These are phyloP conservation scores for Cercophora samala DNA, from an alignment of 495 filamentous ascomycete species.

Conservation along the genomic window DNA sequence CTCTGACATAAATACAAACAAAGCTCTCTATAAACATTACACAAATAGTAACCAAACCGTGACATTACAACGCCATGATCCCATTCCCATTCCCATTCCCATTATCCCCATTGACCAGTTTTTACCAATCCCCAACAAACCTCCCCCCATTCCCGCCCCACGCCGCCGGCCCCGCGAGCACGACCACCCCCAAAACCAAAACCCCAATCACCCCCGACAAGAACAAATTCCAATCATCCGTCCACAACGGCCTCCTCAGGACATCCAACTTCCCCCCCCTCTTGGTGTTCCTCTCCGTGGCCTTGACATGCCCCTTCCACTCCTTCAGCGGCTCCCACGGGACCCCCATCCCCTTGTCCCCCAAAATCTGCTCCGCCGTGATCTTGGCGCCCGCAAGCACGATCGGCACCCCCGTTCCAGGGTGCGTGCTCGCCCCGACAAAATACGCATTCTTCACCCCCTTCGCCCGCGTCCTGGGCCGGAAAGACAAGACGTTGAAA, in stretches of 20 bases:
- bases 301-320: slow-evolving; percentile 12
- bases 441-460: slow-evolving; percentile 55
- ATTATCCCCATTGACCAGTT: too few relatives aligned
- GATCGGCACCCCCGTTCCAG: slow-evolving; percentile 69
- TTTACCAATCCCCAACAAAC: background rate
- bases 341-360: slow-evolving; percentile 35
- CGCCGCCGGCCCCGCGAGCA: background rate
- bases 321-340: slow-evolving; percentile 37
- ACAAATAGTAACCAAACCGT: background rate
- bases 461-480: slow-evolving; percentile 55
- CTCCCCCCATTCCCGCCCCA: background rate
- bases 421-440: slow-evolving; percentile 68
- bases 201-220: slow-evolving; percentile 2
- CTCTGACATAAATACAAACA: background rate
- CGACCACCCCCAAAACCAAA: background rate
- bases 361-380: slow-evolving; percentile 55
- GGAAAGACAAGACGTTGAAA: slow-evolving; percentile 66
- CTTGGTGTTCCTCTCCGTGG: background rate
- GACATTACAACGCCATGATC: background rate
- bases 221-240: slow-evolving; percentile 13
- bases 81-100: background rate
- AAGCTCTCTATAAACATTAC: background rate
- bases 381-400: slow-evolving; percentile 62
- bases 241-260: slow-evolving; percentile 7
- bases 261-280: background rate